phyloP scores from a whole-genome alignment of 1,284 basidiomycete species.

The Cryptococcus amylolentus region DNA sequence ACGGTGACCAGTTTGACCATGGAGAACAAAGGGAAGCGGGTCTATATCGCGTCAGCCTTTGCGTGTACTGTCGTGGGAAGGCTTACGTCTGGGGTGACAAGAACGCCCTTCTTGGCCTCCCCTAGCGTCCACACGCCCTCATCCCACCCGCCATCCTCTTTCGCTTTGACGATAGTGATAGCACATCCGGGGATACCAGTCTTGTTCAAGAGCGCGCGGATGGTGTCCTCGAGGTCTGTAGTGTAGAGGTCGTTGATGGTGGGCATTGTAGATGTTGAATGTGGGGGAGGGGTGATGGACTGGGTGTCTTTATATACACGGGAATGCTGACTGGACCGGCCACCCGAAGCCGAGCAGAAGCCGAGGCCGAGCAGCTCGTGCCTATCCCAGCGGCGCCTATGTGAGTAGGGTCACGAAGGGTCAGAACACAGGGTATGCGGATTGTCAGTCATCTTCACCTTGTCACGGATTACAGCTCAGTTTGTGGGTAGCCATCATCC shows the following conservation, averaged over 20 bases:
- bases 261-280: neutral
- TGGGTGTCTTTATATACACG: no score
- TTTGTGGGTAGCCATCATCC: no score
- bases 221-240: neutral
- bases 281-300: neutral
- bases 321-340: no score
- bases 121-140: neutral
- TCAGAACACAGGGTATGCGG: no score
- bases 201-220: neutral
- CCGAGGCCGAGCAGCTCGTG: no score
- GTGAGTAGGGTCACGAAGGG: no score
- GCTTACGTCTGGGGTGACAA: neutral
- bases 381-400: no score
- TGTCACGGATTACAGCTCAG: no score
- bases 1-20: slow-evolving; percentile 5
- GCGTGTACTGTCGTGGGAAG: neutral
- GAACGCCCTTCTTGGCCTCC: neutral
- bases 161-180: neutral
- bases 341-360: no score
- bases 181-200: neutral
- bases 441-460: no score
- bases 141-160: neutral
- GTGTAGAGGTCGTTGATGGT: neutral
- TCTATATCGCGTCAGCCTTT: neutral
- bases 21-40: slow-evolving; percentile 1